Evolutionary conservation across 176 grass and related monocot genomes (phyloP).

Genomic region (Oryza glumipatula): DNA sequence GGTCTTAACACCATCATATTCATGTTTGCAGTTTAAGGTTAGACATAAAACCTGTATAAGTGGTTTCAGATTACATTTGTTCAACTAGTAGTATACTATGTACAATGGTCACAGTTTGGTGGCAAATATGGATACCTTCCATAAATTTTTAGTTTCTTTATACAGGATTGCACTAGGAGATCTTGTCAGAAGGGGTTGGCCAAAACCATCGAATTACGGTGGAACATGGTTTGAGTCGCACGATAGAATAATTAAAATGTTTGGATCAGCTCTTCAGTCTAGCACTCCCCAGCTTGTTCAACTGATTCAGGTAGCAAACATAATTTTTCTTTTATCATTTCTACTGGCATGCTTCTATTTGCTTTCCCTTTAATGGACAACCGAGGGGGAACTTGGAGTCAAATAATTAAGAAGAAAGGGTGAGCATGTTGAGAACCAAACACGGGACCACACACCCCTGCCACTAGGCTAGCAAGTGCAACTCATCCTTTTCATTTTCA

Average conservation of each 20-base stretch:
- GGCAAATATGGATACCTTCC: slow-evolving; percentile 28
- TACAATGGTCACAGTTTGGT: slow-evolving; percentile 6
- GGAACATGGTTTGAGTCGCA: slow-evolving; percentile 56
- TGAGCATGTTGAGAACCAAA: no score
- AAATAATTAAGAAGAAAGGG: no score
- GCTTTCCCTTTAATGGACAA: slow-evolving; percentile 3
- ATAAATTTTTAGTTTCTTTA: slow-evolving; percentile 37
- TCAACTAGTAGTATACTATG: slow-evolving; percentile 14
- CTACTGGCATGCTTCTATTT: slow-evolving; percentile 24
- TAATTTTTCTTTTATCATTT: slow-evolving; percentile 13
- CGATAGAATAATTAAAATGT: slow-evolving; percentile 66
- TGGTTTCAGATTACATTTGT: not conserved
- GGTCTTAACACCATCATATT: slow-evolving; percentile 11
- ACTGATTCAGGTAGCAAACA: slow-evolving; percentile 67
- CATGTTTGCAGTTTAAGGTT: slow-evolving; percentile 27
- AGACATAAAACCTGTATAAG: not conserved
- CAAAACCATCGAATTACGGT: slow-evolving; percentile 56
- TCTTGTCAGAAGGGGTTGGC: slow-evolving; percentile 62
- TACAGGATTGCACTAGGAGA: slow-evolving; percentile 67
- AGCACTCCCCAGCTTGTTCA: slow-evolving; percentile 64
- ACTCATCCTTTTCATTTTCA: not conserved
- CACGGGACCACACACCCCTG: no score
- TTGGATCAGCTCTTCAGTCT: slow-evolving; percentile 63
- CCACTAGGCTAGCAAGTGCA: no score
- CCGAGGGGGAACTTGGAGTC: no score